These are phyloP conservation scores for Tulasnella sp. DNA, from an alignment of 768 basidiomycete species.

Conservation along the genomic window DNA sequence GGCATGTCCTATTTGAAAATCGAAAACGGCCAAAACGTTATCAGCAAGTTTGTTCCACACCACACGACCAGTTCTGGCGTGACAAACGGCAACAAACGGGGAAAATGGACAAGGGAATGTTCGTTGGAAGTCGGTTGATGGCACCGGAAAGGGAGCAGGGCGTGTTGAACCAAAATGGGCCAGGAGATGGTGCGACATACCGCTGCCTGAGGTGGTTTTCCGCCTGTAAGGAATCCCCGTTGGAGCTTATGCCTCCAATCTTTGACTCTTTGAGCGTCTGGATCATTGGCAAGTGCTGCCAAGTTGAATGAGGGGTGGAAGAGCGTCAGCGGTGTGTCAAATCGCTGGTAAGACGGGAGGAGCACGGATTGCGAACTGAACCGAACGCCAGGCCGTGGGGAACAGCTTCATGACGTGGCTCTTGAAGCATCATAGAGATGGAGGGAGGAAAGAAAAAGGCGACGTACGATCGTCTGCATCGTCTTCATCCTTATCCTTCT, in stretches of 20 bases:
- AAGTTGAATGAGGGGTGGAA: background rate
- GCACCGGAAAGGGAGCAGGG: slow-evolving; percentile 5
- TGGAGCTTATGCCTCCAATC: slow-evolving; percentile 92
- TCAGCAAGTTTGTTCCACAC: background rate
- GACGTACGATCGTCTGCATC: slow-evolving; percentile 55
- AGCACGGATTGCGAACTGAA: slow-evolving; percentile 4
- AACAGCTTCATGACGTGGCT: slow-evolving; percentile 14
- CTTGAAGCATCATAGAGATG: slow-evolving; percentile 14
- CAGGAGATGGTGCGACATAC: slow-evolving; percentile 39
- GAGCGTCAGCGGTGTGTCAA: background rate
- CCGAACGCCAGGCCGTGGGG: slow-evolving; percentile 26
- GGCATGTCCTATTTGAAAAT: slow-evolving; percentile 65
- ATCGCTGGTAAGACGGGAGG: background rate
- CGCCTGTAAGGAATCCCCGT: slow-evolving; percentile 70
- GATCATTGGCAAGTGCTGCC: slow-evolving; percentile 51
- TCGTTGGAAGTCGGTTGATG: background rate
- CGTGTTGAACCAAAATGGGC: background rate
- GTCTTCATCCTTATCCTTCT: slow-evolving; percentile 61
- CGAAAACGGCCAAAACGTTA: slow-evolving; percentile 20
- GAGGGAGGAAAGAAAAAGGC: slow-evolving; percentile 20
- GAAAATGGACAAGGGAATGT: slow-evolving; percentile 17
- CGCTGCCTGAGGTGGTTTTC: slow-evolving; percentile 55
- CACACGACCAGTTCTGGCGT: slow-evolving; percentile 10
- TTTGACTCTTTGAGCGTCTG: slow-evolving; percentile 69
- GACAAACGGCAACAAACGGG: slow-evolving; percentile 24